These are phyloP conservation scores for Fusarium sp. DNA, from an alignment of 2,329 filamentous ascomycete species.

Conservation along the genomic window DNA sequence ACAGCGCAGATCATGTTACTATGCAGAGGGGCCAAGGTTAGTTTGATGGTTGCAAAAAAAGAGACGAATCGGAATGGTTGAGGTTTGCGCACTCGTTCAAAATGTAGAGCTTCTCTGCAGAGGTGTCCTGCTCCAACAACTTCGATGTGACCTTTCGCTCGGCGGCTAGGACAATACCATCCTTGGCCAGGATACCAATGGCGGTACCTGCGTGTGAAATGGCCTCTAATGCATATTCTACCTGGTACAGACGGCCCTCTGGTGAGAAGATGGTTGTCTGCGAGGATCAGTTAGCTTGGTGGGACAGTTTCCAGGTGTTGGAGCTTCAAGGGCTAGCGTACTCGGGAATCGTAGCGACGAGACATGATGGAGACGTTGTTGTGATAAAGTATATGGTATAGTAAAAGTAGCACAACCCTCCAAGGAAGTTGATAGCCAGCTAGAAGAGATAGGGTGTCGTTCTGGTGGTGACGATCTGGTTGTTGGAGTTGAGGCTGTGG, in stretches of 20 bases:
- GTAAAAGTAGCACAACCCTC: background rate
- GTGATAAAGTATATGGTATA: constrained; percentile 2
- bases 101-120: constrained; percentile 99
- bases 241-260: constrained; percentile 97
- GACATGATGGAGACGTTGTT: constrained; percentile 71
- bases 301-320: constrained; percentile 30
- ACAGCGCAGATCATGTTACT: constrained; percentile 99
- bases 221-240: constrained; percentile 98
- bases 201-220: constrained; percentile 98
- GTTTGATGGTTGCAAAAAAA: background rate
- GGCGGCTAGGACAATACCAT: constrained; percentile 97
- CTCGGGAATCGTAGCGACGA: constrained; percentile 95
- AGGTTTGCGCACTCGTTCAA: constrained; percentile 84
- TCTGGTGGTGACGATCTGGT: constrained; percentile 33
- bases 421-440: constrained; percentile 5
- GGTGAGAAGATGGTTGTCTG: constrained; percentile 99
- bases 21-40: constrained; percentile 17
- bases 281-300: constrained; percentile 38
- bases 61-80: background rate
- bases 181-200: constrained; percentile 94
- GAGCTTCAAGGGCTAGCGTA: constrained; percentile 59
- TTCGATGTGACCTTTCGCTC: constrained; percentile 99
- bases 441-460: constrained; percentile 26
- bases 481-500: constrained; percentile 36
- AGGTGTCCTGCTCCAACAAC: constrained; percentile 98